phyloP scores from a whole-genome alignment of 2,329 filamentous ascomycete species.

The Teratosphaeria nubilosa region DNA sequence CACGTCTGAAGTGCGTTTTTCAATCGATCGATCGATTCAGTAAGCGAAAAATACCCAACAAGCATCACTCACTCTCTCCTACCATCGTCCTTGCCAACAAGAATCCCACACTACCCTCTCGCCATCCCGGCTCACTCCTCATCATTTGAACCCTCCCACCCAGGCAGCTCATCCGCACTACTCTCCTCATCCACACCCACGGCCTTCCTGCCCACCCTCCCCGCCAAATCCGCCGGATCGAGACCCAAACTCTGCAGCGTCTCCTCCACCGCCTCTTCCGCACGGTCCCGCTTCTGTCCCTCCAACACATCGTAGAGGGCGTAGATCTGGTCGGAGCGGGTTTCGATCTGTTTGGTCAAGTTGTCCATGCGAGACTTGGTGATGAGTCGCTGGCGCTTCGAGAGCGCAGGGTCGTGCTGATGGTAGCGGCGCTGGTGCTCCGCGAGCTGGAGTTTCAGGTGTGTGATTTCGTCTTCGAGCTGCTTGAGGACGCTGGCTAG shows the following conservation, averaged over 20 bases:
- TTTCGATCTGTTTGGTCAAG: conserved; percentile 54
- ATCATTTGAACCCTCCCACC: conserved; percentile 24
- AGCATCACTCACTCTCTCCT: neutral
- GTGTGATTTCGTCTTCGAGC: conserved; percentile 67
- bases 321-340: conserved; percentile 72
- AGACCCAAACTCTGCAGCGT: conserved; percentile 32
- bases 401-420: conserved; percentile 55
- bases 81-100: neutral
- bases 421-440: conserved; percentile 54
- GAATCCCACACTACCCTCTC: neutral
- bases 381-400: conserved; percentile 52
- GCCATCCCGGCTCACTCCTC: conserved; percentile 9
- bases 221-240: conserved; percentile 26
- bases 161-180: conserved; percentile 20
- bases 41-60: neutral
- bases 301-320: conserved; percentile 74
- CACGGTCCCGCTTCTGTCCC: conserved; percentile 58
- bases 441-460: conserved; percentile 62
- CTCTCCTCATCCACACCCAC: conserved; percentile 13
- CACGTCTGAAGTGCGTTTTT: too few species aligned
- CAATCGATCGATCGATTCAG: too few species aligned
- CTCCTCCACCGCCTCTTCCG: conserved; percentile 32
- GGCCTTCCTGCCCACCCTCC: conserved; percentile 12
- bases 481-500: conserved; percentile 76
- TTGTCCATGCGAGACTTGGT: conserved; percentile 52